phyloP scores from a whole-genome alignment of 257 asterid species.

The Ehretia macrophylla region DNA sequence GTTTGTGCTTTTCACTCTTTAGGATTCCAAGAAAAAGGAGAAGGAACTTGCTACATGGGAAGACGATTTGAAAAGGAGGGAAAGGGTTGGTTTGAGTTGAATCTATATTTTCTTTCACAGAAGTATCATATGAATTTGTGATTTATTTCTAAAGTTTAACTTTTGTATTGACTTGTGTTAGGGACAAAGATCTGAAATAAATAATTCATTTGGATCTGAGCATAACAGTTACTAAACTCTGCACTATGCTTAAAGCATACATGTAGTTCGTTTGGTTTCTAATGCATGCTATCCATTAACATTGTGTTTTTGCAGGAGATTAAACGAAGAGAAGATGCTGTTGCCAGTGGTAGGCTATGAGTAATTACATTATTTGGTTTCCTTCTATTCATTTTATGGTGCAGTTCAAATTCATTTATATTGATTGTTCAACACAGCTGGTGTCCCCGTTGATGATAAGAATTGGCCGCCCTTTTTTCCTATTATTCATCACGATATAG shows the following conservation, averaged over 20 bases:
- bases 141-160: background rate
- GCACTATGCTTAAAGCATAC: background rate
- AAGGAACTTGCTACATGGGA: constrained; percentile 84
- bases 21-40: constrained; percentile 73
- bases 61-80: constrained; percentile 80
- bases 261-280: background rate
- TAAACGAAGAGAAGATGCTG: constrained; percentile 58
- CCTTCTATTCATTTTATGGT: background rate
- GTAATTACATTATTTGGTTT: background rate
- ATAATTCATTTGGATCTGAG: too few relatives aligned
- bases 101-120: background rate
- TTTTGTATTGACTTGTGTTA: background rate
- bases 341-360: constrained; percentile 46
- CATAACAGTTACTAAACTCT: background rate
- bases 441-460: constrained; percentile 39
- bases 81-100: constrained; percentile 54
- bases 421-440: constrained; percentile 38
- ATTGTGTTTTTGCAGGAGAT: constrained; percentile 43
- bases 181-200: too few relatives aligned
- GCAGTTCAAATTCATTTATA: constrained; percentile 12
- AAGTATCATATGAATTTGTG: background rate
- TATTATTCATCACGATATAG: constrained; percentile 61
- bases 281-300: background rate
- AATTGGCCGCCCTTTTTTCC: constrained; percentile 76
- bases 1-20: background rate